Conservation (phyloP, 495 filamentous ascomycete genomes). For the Neurospora sp. region DNA sequence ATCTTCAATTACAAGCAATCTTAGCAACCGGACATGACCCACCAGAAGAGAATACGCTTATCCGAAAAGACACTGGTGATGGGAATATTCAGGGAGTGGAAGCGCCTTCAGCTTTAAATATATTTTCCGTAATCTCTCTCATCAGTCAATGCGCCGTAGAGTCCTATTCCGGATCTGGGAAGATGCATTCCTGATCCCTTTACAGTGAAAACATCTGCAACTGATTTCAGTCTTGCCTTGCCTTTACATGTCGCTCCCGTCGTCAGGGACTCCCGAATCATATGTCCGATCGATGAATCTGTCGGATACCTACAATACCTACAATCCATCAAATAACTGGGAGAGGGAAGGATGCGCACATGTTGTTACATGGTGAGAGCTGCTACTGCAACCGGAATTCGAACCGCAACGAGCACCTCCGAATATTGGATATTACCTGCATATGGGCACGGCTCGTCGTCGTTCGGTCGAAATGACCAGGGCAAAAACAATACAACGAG, state of each 20-base stretch:
- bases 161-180: neutral
- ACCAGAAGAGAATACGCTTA: neutral
- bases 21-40: neutral
- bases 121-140: neutral
- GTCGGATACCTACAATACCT: neutral
- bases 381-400: neutral
- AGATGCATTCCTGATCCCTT: neutral
- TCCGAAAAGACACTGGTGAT: neutral
- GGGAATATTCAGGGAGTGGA: neutral
- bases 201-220: neutral
- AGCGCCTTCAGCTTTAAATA: neutral
- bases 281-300: neutral
- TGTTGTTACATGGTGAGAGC: neutral
- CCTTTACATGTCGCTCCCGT: neutral
- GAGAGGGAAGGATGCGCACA: neutral
- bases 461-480: neutral
- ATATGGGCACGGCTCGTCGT: neutral
- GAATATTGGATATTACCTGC: neutral
- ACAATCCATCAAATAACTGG: neutral
- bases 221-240: neutral
- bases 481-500: neutral
- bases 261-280: neutral
- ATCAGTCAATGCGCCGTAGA: neutral
- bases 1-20: neutral
- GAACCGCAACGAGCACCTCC: neutral